phyloP scores from a whole-genome alignment of 2,329 filamentous ascomycete species.

The Passalora sequoiae region DNA sequence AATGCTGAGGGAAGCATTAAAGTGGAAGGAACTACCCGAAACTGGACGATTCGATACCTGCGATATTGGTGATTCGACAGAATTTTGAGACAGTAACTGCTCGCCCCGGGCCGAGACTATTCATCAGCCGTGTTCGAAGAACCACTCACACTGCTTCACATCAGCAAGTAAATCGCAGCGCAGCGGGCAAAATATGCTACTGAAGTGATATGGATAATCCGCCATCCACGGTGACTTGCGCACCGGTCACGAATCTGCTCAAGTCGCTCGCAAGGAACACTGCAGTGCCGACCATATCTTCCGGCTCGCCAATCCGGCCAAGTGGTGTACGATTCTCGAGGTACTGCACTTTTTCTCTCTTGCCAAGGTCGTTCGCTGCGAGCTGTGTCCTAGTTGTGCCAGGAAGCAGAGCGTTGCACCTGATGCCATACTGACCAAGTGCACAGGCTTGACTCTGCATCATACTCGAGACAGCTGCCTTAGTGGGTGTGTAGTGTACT shows the following conservation, averaged over 20 bases:
- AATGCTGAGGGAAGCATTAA: constrained; percentile 66
- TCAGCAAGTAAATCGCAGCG: no score
- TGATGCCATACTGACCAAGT: constrained; percentile 66
- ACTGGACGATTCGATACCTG: constrained; percentile 75
- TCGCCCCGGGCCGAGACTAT: no score
- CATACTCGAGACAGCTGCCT: constrained; percentile 71
- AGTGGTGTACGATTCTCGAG: constrained; percentile 77
- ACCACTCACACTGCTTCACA: no score
- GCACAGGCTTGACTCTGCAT: constrained; percentile 81
- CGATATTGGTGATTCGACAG: constrained; percentile 75
- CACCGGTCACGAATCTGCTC: constrained; percentile 57
- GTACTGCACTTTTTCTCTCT: constrained; percentile 65
- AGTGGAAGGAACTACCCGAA: constrained; percentile 61
- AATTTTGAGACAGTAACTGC: constrained; percentile 41
- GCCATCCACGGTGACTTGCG: constrained; percentile 11
- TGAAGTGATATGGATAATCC: constrained; percentile 12
- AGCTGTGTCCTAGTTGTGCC: constrained; percentile 78
- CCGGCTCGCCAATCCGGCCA: constrained; percentile 57
- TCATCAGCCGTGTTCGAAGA: no score
- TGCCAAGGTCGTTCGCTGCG: constrained; percentile 71
- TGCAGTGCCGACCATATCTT: constrained; percentile 73
- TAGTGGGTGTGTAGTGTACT: constrained; percentile 82
- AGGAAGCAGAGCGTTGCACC: constrained; percentile 77
- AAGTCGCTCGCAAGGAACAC: constrained; percentile 77
- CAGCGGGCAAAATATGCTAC: no score